Evolutionary conservation across 352 stramenopile genomes (phyloP), one percentile per base, ranked within the genome.

Genomic region (Peronospora farinosa): DNA sequence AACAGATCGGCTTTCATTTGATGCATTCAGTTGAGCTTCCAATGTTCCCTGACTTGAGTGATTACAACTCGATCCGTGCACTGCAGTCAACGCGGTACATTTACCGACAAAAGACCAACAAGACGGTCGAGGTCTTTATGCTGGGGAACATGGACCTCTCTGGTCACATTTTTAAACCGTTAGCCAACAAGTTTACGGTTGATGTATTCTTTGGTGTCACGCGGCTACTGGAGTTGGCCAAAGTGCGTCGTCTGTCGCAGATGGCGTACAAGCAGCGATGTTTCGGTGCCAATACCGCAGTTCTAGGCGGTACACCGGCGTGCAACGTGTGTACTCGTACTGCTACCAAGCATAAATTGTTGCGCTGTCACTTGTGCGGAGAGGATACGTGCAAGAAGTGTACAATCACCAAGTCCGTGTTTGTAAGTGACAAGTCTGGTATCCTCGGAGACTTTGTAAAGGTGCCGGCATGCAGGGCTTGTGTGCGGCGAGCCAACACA

Each of bases 1-100:
- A 88, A n/a, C 19, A 53, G 23, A 37, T 88, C 10, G 77, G 77
- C n/a, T 85, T 75, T 56, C 63, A 86, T 54, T 56, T 88, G 46
- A 76, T 83, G 64, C 74, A 88, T 42, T 84, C 72, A n/a, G 67
- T 88, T 10, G 72, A 83, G 37, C 53, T 85, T 25, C 59, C 72
- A 4, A 49, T 55, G n/a, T 84, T 87, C 43, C 72, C 76, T 0
- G 60, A 74, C 9, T 55, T 85, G n/a, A 57, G 43, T 1, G 35
- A 54, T 15, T 70, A 65, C 47, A 81, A 87, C 60, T 84, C 70
- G 28, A 63, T 84, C 19, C 70, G 75, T 40, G 65, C 71, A 13
- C 28, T 70, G 3, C 66, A 80, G 46, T 81, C 68, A 15, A 65
- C 80, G 23, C 63, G 64, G 15, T 81, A 83, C 41, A 60, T 86